Evolutionary conservation across 2,329 filamentous ascomycete genomes (phyloP).

Genomic region (Chrysosporium queenslandicum): DNA sequence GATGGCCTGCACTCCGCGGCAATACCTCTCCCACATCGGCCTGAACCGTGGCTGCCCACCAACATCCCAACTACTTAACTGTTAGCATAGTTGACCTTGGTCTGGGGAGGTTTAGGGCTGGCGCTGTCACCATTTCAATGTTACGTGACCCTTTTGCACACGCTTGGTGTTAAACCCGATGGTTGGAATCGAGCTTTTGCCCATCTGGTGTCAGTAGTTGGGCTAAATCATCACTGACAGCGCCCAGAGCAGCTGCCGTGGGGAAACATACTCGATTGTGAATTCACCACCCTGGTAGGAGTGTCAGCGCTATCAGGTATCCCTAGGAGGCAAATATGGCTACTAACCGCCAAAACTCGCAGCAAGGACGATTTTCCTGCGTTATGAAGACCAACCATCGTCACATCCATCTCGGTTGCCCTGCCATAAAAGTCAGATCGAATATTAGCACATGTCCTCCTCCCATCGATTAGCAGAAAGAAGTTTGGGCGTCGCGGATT

Average conservation of each 20-base stretch:
- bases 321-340: not conserved
- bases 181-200: constrained; percentile 83
- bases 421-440: constrained; percentile 39
- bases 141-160: constrained; percentile 95
- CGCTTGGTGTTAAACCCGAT: constrained; percentile 99
- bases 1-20: constrained; percentile 92
- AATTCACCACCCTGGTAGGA: constrained; percentile 80
- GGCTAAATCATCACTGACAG: constrained; percentile 21
- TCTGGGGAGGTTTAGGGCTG: constrained; percentile 11
- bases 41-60: constrained; percentile 94
- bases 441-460: not conserved
- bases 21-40: constrained; percentile 99
- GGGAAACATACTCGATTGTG: constrained; percentile 78
- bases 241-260: no score
- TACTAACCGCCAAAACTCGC: constrained; percentile 81
- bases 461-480: not conserved
- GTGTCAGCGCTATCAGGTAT: constrained; percentile 24
- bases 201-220: not conserved
- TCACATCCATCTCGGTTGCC: constrained; percentile 99
- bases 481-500: not conserved
- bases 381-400: constrained; percentile 96
- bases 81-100: constrained; percentile 21
- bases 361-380: constrained; percentile 94
- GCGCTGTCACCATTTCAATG: constrained; percentile 65
- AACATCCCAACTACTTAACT: constrained; percentile 66